These are phyloP conservation scores for Parasarocladium wereldwijsianum DNA, from an alignment of 2,329 filamentous ascomycete genomes.

Conservation along the genomic window DNA sequence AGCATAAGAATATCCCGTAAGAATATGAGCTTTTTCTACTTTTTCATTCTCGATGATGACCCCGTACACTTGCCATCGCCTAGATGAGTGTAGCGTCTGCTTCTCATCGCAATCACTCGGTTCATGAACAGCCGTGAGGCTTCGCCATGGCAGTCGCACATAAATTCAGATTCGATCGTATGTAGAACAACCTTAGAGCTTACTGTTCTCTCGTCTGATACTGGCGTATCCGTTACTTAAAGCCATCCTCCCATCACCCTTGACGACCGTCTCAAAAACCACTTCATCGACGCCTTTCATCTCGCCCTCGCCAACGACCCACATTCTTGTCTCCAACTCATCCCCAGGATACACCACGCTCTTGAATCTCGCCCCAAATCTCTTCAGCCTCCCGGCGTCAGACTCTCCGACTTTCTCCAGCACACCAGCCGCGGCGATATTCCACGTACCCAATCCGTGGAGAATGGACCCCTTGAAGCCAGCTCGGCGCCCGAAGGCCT, in stretches of 20 bases:
- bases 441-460: conserved; percentile 32
- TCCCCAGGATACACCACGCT: conserved; percentile 31
- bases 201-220: conserved; percentile 13
- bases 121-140: too few species aligned
- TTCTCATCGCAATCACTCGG: too few species aligned
- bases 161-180: not conserved
- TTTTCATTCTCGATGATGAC: too few species aligned
- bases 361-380: conserved; percentile 29
- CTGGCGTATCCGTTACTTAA: conserved; percentile 21
- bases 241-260: conserved; percentile 21
- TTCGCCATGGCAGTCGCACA: too few species aligned
- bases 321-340: conserved; percentile 25
- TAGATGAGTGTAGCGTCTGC: too few species aligned
- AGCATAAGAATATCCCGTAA: too few species aligned
- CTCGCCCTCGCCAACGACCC: conserved; percentile 18
- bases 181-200: conserved; percentile 11
- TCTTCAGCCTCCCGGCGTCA: conserved; percentile 23
- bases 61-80: too few species aligned
- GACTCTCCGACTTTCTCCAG: conserved; percentile 23
- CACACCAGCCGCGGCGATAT: conserved; percentile 27
- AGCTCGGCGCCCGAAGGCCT: conserved; percentile 23
- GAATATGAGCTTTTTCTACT: too few species aligned
- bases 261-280: conserved; percentile 24
- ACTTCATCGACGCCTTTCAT: conserved; percentile 20
- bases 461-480: conserved; percentile 30